Evolutionary conservation across 306 rosid species (phyloP).

Genomic region (Macrotyloma uniflorum): DNA sequence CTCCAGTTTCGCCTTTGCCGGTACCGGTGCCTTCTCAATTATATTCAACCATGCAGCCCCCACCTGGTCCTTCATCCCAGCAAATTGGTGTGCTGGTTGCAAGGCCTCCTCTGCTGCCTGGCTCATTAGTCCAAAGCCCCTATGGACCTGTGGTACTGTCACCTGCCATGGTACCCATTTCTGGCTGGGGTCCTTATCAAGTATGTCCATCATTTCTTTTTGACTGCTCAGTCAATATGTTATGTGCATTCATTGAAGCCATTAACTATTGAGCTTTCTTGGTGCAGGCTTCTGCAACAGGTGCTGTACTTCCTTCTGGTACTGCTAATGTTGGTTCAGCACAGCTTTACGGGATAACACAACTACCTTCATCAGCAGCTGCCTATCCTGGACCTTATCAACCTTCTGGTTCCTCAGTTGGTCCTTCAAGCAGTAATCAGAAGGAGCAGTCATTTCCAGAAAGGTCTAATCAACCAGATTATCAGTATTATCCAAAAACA

Average conservation of each 20-base stretch:
- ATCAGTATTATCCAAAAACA: slow-evolving; percentile 79
- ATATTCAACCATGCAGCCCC: slow-evolving; percentile 68
- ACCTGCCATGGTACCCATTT: slow-evolving; percentile 73
- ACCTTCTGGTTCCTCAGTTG: slow-evolving; percentile 59
- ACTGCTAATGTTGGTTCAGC: slow-evolving; percentile 68
- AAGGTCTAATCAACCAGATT: slow-evolving; percentile 90
- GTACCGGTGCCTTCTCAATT: slow-evolving; percentile 57
- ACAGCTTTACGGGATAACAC: slow-evolving; percentile 68
- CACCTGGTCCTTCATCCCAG: slow-evolving; percentile 81
- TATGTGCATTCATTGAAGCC: slow-evolving; percentile 37
- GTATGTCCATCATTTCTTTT: slow-evolving; percentile 57
- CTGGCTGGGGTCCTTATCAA: slow-evolving; percentile 87
- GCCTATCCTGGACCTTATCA: slow-evolving; percentile 73
- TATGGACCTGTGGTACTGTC: slow-evolving; percentile 79
- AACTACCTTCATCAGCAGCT: slow-evolving; percentile 62
- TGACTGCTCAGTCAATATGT: slow-evolving; percentile 20
- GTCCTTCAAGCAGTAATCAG: slow-evolving; percentile 66
- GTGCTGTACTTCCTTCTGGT: slow-evolving; percentile 69
- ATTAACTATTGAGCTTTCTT: slow-evolving; percentile 39
- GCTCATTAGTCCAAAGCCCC: slow-evolving; percentile 77
- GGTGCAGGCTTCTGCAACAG: slow-evolving; percentile 70
- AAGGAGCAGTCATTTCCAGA: slow-evolving; percentile 76
- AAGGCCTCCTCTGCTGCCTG: slow-evolving; percentile 77
- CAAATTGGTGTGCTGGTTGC: slow-evolving; percentile 78
- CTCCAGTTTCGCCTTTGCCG: slow-evolving; percentile 61